These are phyloP conservation scores for Gamarada debralockiae DNA, from an alignment of 495 filamentous ascomycete genomes.

Conservation along the genomic window DNA sequence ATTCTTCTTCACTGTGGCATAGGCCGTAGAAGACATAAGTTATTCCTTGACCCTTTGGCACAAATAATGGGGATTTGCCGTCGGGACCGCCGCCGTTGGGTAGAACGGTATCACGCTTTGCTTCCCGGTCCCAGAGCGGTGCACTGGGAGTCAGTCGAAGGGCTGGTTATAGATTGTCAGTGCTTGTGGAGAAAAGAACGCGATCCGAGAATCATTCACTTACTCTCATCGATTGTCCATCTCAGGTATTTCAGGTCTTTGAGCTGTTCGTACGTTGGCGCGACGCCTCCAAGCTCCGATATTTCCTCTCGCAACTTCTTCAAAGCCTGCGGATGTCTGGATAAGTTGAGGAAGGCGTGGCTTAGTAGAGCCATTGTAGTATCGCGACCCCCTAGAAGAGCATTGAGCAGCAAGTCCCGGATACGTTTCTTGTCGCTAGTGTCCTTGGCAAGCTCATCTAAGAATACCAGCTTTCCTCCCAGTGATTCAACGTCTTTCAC, in stretches of 20 bases:
- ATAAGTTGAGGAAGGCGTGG: slow-evolving; percentile 71
- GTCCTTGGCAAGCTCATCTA: not conserved
- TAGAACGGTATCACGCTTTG: slow-evolving; percentile 44
- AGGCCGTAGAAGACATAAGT: slow-evolving; percentile 12
- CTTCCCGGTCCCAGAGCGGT: slow-evolving; percentile 44
- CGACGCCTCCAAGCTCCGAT: not conserved
- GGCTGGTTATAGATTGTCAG: slow-evolving; percentile 8
- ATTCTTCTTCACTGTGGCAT: slow-evolving; percentile 18
- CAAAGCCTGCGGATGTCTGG: slow-evolving; percentile 61
- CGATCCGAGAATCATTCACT: too few relatives aligned
- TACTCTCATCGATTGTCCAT: slow-evolving; percentile 27
- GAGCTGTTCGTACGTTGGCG: slow-evolving; percentile 21
- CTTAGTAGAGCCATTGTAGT: slow-evolving; percentile 41
- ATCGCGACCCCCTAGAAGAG: slow-evolving; percentile 59
- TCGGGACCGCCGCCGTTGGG: slow-evolving; percentile 46
- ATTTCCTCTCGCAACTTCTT: slow-evolving; percentile 55
- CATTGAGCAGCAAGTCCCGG: slow-evolving; percentile 53
- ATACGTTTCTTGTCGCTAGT: slow-evolving; percentile 30
- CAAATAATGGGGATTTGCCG: slow-evolving; percentile 41
- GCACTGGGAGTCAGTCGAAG: slow-evolving; percentile 57
- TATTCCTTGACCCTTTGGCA: slow-evolving; percentile 32
- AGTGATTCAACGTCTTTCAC: not conserved
- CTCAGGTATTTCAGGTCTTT: slow-evolving; percentile 29
- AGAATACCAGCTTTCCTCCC: not conserved
- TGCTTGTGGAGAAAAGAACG: too few relatives aligned